Conservation (phyloP, 257 asterid species). For the Perilla frutescens region DNA sequence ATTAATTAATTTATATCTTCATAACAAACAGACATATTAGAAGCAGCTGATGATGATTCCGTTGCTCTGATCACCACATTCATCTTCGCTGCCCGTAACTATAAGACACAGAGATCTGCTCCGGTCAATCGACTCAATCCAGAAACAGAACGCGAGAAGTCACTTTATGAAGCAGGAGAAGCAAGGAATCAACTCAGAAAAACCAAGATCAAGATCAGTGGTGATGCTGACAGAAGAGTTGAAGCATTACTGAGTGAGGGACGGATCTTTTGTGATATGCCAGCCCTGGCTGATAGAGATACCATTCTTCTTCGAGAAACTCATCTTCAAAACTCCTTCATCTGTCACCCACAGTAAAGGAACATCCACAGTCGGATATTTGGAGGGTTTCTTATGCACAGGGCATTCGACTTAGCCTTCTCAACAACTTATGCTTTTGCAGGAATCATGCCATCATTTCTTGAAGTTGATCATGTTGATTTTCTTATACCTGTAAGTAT, state of each 20-base stretch:
- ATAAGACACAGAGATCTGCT: slow-evolving; percentile 85
- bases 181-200: slow-evolving; percentile 70
- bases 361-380: slow-evolving; percentile 96
- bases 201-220: slow-evolving; percentile 48
- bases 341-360: slow-evolving; percentile 98
- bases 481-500: slow-evolving; percentile 85
- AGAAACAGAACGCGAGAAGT: slow-evolving; percentile 71
- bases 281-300: slow-evolving; percentile 90
- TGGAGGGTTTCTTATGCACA: slow-evolving; percentile 93
- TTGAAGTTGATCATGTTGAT: slow-evolving; percentile 95
- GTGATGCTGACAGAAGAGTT: slow-evolving; percentile 61
- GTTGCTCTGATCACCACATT: slow-evolving; percentile 84
- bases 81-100: slow-evolving; percentile 97
- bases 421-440: slow-evolving; percentile 93
- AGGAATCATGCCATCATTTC: slow-evolving; percentile 92
- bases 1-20: too few relatives aligned
- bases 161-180: slow-evolving; percentile 78
- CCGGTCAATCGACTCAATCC: slow-evolving; percentile 73
- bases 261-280: slow-evolving; percentile 95
- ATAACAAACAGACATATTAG: slow-evolving; percentile 36
- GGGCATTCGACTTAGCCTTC: slow-evolving; percentile 90
- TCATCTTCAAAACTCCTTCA: slow-evolving; percentile 83
- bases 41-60: slow-evolving; percentile 55
- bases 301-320: slow-evolving; percentile 94
- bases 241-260: slow-evolving; percentile 79